Conservation (phyloP, 2,329 filamentous ascomycete genomes). For the Epichloe elymi region DNA sequence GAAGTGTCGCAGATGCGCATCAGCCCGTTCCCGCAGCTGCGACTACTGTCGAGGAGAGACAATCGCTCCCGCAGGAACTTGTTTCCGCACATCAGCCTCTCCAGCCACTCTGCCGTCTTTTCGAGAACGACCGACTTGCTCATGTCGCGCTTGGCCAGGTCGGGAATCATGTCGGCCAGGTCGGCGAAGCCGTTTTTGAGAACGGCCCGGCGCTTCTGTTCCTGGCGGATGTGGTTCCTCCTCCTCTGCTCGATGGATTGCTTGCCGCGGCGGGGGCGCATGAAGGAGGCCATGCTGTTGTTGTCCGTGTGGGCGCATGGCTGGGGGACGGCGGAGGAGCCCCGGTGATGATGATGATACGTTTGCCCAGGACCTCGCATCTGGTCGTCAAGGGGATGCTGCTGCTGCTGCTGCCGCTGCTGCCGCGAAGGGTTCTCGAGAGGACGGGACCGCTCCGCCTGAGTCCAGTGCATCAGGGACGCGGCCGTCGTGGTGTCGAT, state of each 20-base stretch:
- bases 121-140: slow-evolving; percentile 1
- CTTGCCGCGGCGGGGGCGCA: not conserved
- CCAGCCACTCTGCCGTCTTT: slow-evolving; percentile 1
- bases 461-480: not conserved
- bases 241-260: not conserved
- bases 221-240: slow-evolving; percentile 2
- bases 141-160: not conserved
- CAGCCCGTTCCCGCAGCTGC: no score
- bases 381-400: no score
- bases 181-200: not conserved
- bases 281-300: not conserved
- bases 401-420: no score
- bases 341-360: no score
- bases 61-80: not conserved
- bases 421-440: not conserved
- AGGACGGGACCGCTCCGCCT: not conserved
- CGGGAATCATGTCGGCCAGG: not conserved
- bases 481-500: not conserved
- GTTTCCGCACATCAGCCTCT: not conserved
- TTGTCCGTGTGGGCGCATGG: not conserved
- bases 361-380: no score
- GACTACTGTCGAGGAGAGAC: not conserved
- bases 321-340: not conserved
- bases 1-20: no score
- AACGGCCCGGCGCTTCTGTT: not conserved